Conservation (phyloP, 2,329 filamentous ascomycete genomes). For the Ophiostoma novo-ulmi region DNA sequence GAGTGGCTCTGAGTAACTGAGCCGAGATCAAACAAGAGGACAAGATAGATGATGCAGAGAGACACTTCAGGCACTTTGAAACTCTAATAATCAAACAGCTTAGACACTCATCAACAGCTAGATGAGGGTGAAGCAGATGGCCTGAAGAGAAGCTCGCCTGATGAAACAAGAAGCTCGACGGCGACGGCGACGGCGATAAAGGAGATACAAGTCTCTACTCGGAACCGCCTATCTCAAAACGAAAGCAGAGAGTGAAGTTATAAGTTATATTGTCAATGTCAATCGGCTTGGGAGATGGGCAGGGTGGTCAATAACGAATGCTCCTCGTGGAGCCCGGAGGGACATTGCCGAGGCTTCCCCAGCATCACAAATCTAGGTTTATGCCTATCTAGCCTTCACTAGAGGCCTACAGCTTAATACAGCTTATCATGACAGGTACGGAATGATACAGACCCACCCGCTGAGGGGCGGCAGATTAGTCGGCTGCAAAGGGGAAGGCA, state of each 20-base stretch:
- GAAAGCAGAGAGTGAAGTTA: neutral
- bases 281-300: neutral
- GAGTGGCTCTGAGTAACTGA: neutral
- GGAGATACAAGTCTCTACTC: neutral
- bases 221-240: neutral
- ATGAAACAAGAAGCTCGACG: conserved; percentile 9
- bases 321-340: neutral
- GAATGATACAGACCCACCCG: neutral
- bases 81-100: neutral
- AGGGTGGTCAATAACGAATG: neutral
- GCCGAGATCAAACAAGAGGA: neutral
- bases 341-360: conserved; percentile 5
- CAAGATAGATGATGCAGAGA: neutral
- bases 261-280: neutral
- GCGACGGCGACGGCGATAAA: neutral
- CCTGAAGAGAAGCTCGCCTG: neutral
- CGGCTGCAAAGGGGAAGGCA: neutral
- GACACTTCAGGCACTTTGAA: neutral
- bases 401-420: neutral
- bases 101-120: neutral
- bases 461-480: conserved; percentile 6
- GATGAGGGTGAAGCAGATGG: neutral
- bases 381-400: neutral
- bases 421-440: neutral
- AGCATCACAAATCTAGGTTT: neutral